Evolutionary conservation across 208 protist genomes (phyloP), one percentile per base, ranked within the genome.

Genomic region (Leishmania gerbilli): DNA sequence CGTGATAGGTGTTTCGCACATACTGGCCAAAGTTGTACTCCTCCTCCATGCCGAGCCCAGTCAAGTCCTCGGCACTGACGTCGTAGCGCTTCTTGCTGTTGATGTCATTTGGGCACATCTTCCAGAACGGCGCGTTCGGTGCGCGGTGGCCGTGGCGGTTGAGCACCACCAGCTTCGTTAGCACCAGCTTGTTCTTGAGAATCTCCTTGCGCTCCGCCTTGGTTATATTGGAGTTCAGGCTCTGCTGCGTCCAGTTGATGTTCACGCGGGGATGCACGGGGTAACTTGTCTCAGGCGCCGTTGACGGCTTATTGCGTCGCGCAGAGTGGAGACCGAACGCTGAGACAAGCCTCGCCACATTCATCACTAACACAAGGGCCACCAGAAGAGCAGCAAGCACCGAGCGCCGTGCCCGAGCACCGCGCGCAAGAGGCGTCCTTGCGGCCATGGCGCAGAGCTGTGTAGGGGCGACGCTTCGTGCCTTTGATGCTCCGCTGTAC

Each of bases 131-230:
- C 24, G 87, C 89, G 78, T 96, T 96, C 40, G 93, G 93, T 8
- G 91, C 86, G 71, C 93, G 91, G 80, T 96, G 93, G 47, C 93
- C 93, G 76, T 96, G 93, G 37, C 93, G 91, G 77, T 94, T 95
- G 56, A 96, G 79, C 24, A 93, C 89, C 76, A 96, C 80, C 17
- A 96, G 82, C 80, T 95, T 94, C 2, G 87, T 94, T 21, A 96
- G 77, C 5, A 94, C 90, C 37, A 96, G 88, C 67, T 92, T 85
- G 34, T 79, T 79, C 47, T 80, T 72, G 24, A 89, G 49, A 40
- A 88, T 86, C 27, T 79, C 47, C 75, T 88, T 82, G 17, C 75
- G 77, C 64, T 95, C 87, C 8, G 74, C 62, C 74, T 86, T 87
- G 17, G 88, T 86, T 19, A 89, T 5, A 76, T 87, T 86, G 27